phyloP scores from a whole-genome alignment of 106 monocot species.

The Dendrobium chrysotoxum region DNA sequence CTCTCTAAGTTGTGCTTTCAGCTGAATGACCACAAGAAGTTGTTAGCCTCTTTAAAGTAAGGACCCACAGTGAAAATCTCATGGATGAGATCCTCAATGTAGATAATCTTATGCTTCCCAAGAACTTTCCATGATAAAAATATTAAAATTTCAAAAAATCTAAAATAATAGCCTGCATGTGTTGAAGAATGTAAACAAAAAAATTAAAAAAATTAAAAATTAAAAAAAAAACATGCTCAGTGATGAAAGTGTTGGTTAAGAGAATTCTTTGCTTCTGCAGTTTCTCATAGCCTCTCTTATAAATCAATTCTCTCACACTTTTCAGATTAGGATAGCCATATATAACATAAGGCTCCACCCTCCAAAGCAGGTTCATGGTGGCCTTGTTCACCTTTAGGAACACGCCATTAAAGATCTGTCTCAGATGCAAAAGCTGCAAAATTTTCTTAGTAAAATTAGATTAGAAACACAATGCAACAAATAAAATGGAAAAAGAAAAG shows the following conservation, averaged over 20 bases:
- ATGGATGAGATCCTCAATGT: neutral
- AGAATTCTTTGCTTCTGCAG: conserved; percentile 37
- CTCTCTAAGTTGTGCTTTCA: neutral
- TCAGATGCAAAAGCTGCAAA: conserved; percentile 11
- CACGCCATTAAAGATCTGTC: conserved; percentile 20
- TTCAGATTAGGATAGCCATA: conserved; percentile 1
- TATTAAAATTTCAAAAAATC: too few relatives aligned
- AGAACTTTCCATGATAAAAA: neutral
- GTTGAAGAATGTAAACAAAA: too few relatives aligned
- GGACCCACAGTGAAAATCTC: neutral
- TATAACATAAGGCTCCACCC: neutral
- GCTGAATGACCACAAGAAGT: neutral
- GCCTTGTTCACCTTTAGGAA: conserved; percentile 22
- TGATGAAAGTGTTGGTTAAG: conserved; percentile 28
- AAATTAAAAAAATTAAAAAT: too few relatives aligned
- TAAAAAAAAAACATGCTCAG: conserved; percentile 23
- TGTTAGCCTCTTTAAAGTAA: neutral
- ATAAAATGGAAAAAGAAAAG: too few relatives aligned
- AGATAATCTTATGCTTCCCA: neutral
- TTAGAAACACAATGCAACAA: too few relatives aligned
- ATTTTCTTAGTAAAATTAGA: neutral
- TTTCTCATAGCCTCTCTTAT: conserved; percentile 45
- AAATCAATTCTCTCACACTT: conserved; percentile 37
- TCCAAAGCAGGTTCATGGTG: conserved; percentile 15
- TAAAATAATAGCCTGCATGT: too few relatives aligned